phyloP scores from a whole-genome alignment of 768 basidiomycete species.

The Boletus sensibilis region DNA sequence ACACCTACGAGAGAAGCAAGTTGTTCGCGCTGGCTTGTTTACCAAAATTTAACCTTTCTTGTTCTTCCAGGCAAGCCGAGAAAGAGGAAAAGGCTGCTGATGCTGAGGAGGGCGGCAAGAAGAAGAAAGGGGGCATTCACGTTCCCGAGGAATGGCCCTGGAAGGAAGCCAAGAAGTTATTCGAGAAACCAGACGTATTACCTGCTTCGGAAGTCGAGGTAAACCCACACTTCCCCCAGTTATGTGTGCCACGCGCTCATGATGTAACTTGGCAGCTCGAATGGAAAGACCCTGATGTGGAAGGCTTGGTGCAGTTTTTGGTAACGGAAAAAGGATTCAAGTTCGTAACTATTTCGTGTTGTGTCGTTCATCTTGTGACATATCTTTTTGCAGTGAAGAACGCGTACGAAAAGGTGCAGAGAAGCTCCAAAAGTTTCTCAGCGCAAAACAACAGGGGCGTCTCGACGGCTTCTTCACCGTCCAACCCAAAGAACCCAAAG shows the following conservation, averaged over 20 bases:
- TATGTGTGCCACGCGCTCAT: neutral
- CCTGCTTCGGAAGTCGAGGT: conserved; percentile 88
- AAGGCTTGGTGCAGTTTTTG: conserved; percentile 90
- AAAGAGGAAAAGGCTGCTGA: conserved; percentile 47
- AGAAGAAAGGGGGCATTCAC: conserved; percentile 69
- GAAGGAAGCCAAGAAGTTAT: conserved; percentile 91
- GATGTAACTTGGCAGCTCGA: conserved; percentile 58
- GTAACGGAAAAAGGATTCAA: conserved; percentile 97
- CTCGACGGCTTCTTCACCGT: conserved; percentile 93
- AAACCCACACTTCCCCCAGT: conserved; percentile 6
- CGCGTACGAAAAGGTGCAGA: conserved; percentile 94
- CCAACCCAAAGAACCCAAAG: conserved; percentile 57
- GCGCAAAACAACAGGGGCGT: conserved; percentile 92
- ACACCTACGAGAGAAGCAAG: conserved; percentile 76
- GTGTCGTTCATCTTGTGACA: neutral
- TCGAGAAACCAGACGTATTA: conserved; percentile 85
- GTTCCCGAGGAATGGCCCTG: conserved; percentile 97
- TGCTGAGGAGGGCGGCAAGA: conserved; percentile 39
- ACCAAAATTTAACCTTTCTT: neutral
- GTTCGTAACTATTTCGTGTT: conserved; percentile 39
- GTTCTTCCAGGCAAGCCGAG: conserved; percentile 29
- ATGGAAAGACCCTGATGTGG: conserved; percentile 91
- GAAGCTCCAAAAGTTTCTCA: conserved; percentile 83
- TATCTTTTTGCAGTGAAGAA: conserved; percentile 68
- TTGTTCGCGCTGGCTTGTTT: neutral